A percentile compares a stretch with the other conserved stretches of the same genome.
phyloP scores from a whole-genome alignment of 345 rosid genomes.

The Heritiera littoralis region DNA sequence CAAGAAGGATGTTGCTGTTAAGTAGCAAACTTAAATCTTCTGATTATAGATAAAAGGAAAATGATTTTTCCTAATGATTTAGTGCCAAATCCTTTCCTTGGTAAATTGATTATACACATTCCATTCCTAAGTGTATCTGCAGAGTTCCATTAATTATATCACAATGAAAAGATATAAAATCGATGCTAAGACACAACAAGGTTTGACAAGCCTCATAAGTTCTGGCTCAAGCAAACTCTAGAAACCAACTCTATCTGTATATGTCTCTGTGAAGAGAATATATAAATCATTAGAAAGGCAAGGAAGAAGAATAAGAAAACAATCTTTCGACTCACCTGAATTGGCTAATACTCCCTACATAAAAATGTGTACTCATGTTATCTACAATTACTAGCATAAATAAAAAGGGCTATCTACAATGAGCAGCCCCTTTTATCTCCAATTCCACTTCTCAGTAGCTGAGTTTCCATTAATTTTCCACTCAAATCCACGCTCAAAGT shows the following conservation, averaged over 20 bases:
- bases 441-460: background rate
- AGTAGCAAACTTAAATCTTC: background rate
- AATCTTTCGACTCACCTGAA: background rate
- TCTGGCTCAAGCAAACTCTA: background rate
- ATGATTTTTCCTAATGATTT: background rate
- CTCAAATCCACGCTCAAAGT: background rate
- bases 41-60: background rate
- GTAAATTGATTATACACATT: background rate
- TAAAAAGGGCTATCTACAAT: background rate
- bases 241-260: background rate
- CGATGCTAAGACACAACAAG: background rate
- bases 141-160: background rate
- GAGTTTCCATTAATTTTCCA: background rate
- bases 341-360: background rate
- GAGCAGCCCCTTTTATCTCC: slow-evolving; percentile 1
- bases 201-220: background rate
- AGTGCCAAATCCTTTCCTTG: background rate
- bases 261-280: background rate
- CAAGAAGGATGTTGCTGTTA: background rate
- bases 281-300: background rate
- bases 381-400: background rate
- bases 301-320: background rate
- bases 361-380: background rate
- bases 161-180: background rate
- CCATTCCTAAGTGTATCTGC: background rate